Conservation (phyloP, 1,284 basidiomycete species). For the Kalmanozyma brasiliensis region DNA sequence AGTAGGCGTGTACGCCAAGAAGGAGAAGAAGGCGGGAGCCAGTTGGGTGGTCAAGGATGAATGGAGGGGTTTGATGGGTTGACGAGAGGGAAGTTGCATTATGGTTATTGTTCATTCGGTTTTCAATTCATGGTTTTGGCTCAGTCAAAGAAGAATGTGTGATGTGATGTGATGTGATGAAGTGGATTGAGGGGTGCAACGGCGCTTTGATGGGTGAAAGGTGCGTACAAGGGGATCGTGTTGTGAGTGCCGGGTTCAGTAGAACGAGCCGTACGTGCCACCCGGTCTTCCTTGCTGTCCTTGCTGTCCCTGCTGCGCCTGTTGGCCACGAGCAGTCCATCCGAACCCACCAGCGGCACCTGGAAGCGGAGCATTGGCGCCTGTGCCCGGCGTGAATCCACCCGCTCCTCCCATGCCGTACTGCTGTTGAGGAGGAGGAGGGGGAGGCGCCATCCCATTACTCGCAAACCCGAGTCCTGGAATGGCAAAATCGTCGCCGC, state of each 20-base stretch:
- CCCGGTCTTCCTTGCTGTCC: slow-evolving; percentile 19
- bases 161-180: slow-evolving; percentile 1
- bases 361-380: slow-evolving; percentile 20
- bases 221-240: not conserved
- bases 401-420: not conserved
- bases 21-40: slow-evolving; percentile 49
- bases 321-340: slow-evolving; percentile 11
- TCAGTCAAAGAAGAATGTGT: no score
- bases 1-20: slow-evolving; percentile 45
- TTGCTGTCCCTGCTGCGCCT: slow-evolving; percentile 14
- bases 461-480: slow-evolving; percentile 24
- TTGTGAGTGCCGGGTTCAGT: no score
- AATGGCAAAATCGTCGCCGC: slow-evolving; percentile 25
- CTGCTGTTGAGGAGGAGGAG: not conserved
- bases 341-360: slow-evolving; percentile 9
- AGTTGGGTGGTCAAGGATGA: slow-evolving; percentile 56
- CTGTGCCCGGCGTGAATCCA: slow-evolving; percentile 29
- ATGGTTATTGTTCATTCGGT: not conserved
- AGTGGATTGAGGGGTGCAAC: no score
- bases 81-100: not conserved
- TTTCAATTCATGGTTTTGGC: no score
- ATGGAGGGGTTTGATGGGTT: slow-evolving; percentile 18
- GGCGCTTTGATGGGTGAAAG: no score
- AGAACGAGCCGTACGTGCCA: slow-evolving; percentile 40
- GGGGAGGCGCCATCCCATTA: not conserved